phyloP scores from a whole-genome alignment of 768 basidiomycete species.

The Boletus bicolor region DNA sequence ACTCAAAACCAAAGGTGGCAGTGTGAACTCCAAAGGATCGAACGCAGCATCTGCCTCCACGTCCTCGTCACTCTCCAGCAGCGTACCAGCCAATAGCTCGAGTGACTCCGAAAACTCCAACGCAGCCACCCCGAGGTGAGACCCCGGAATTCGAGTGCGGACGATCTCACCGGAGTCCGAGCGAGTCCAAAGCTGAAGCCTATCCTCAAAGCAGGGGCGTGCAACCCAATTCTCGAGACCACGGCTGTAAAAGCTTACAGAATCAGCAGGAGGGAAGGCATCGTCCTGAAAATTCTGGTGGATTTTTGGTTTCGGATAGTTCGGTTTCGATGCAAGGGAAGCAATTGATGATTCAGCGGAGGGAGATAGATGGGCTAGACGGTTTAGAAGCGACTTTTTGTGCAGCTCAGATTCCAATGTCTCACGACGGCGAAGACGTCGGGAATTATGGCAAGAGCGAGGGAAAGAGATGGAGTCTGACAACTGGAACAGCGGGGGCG shows the following conservation, averaged over 20 bases:
- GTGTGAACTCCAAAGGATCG: conserved; percentile 17
- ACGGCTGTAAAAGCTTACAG: conserved; percentile 36
- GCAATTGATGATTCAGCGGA: conserved; percentile 44
- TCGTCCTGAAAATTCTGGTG: conserved; percentile 35
- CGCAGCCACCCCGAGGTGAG: conserved; percentile 59
- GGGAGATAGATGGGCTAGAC: conserved; percentile 40
- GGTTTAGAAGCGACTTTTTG: conserved; percentile 49
- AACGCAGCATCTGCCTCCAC: conserved; percentile 4
- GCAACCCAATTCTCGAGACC: conserved; percentile 68
- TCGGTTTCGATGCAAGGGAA: conserved; percentile 38
- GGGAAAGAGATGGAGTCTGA: conserved; percentile 43
- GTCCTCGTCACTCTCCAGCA: conserved; percentile 16
- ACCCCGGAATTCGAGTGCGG: conserved; percentile 42
- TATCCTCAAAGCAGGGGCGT: conserved; percentile 76
- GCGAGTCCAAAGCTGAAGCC: conserved; percentile 53
- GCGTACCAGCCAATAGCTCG: conserved; percentile 59
- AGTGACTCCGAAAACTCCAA: conserved; percentile 69
- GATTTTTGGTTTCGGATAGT: conserved; percentile 26
- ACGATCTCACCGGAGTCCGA: conserved; percentile 36
- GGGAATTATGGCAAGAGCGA: conserved; percentile 50
- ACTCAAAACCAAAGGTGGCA: conserved; percentile 20
- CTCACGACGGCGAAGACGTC: conserved; percentile 34
- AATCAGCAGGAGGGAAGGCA: conserved; percentile 18
- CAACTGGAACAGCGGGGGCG: conserved; percentile 49
- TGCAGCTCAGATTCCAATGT: conserved; percentile 46